Evolutionary conservation across 176 grass and related monocot genomes (phyloP).

Genomic region (Lolium perenne): DNA sequence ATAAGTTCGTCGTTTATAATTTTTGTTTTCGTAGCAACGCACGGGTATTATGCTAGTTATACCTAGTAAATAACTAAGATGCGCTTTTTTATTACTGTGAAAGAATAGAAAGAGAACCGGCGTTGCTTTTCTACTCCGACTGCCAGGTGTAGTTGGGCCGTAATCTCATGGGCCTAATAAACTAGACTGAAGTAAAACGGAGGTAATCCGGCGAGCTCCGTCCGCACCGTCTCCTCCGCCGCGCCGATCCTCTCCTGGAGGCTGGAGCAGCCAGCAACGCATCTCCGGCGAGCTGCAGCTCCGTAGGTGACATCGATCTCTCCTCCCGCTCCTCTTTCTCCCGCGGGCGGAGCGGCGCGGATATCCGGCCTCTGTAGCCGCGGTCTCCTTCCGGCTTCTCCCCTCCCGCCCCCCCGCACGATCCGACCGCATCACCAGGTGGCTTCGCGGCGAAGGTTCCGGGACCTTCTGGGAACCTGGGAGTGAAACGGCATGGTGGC

Average conservation of each 20-base stretch:
- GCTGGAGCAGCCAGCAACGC: slow-evolving; percentile 1
- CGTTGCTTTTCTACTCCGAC: not conserved
- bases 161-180: not conserved
- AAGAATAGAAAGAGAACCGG: not conserved
- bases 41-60: too few species aligned
- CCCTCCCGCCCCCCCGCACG: not conserved
- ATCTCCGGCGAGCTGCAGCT: slow-evolving; percentile 29
- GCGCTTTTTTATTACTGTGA: not conserved
- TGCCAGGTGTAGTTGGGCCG: not conserved
- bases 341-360: not conserved
- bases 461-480: not conserved
- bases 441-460: not conserved
- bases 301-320: not conserved
- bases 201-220: not conserved
- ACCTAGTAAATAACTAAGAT: too few species aligned
- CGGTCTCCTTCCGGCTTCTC: not conserved
- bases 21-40: too few species aligned
- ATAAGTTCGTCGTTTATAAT: too few species aligned
- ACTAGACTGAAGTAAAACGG: slow-evolving; percentile 9
- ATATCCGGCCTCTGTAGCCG: not conserved
- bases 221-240: not conserved
- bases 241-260: not conserved
- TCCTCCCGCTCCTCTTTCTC: not conserved
- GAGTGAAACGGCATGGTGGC: slow-evolving; percentile 59
- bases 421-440: not conserved